Evolutionary conservation across 2,329 filamentous ascomycete species (phyloP).

Genomic region (Fusarium sp.): DNA sequence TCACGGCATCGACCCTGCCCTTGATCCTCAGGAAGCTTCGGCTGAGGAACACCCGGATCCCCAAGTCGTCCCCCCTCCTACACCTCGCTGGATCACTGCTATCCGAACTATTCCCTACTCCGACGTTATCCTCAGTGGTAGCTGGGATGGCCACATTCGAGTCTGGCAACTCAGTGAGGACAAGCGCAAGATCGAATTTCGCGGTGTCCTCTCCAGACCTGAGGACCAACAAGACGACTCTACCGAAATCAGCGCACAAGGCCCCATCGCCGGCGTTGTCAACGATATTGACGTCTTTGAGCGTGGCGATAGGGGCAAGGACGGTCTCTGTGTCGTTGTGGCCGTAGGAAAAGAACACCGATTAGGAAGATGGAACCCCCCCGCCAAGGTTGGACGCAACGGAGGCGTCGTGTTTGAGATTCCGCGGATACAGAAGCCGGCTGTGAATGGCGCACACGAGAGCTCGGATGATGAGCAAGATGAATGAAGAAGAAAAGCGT

Average conservation of each 20-base stretch:
- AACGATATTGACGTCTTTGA: conserved; percentile 93
- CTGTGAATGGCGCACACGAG: conserved; percentile 55
- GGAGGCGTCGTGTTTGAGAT: conserved; percentile 92
- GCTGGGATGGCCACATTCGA: conserved; percentile 89
- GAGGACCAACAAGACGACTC: conserved; percentile 41
- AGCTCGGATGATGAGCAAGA: conserved; percentile 43
- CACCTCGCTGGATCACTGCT: conserved; percentile 92
- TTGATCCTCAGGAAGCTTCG: conserved; percentile 78
- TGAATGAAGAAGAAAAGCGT: conserved; percentile 46
- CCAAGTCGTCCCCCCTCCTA: conserved; percentile 72
- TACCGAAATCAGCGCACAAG: conserved; percentile 52
- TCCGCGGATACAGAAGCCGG: conserved; percentile 61
- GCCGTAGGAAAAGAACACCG: conserved; percentile 90
- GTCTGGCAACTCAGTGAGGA: conserved; percentile 90
- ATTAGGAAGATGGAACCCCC: conserved; percentile 84
- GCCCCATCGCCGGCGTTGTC: conserved; percentile 78
- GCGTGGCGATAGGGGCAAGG: conserved; percentile 80
- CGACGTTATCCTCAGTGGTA: conserved; percentile 90
- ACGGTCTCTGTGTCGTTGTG: conserved; percentile 87
- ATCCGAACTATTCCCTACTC: conserved; percentile 89
- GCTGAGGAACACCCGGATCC: conserved; percentile 77
- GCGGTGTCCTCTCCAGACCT: conserved; percentile 74
- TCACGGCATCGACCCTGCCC: conserved; percentile 85
- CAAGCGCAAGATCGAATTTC: conserved; percentile 80
- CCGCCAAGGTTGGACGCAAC: conserved; percentile 75